Evolutionary conservation across 228 moss, liverwort and hornwort species (phyloP), one percentile per base, ranked within the genome.

Genomic region (Sphagnum fallax): DNA sequence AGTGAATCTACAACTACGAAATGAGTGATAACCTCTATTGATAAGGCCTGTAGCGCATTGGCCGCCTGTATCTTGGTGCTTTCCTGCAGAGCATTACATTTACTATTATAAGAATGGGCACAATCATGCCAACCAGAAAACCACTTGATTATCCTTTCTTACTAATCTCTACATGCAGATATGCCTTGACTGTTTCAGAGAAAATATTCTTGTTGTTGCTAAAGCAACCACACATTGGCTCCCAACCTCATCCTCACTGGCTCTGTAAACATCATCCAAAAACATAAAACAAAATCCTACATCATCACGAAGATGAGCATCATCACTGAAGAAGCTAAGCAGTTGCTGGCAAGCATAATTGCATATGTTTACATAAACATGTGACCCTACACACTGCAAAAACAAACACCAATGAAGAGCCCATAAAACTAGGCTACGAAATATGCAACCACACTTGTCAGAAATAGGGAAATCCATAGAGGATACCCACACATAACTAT

Each of bases 401-500:
- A 55, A 55, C 12, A 55, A 55, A 55, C 9, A 55, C 12, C 12
- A 55, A 55, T 50, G 63, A 67, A 57, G 59, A 9, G 58, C 32
- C 51, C 52, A 70, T 58, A 81, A 79, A 69, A 82, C 78, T 86
- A 84, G 72, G 67, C 74, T 73, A 79, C 88, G 87, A 83, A 89
- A 89, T 86, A 87, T 89, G 84, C 89, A 88, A 84, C 90, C 87
- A 86, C 83, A 90, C 79, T 80, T 91, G 86, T 90, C 89, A 89
- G 89, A 89, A 32, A 32, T 32, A 85, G 80, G 89, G 85, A 91
- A 81, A 86, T 87, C 92, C 96, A 83, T 76, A 64, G 72, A 65
- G 88, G 84, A 96, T 84, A 83, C 84, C 81, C 89, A 96, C 86
- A 87, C 91, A 81, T 84, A 92, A 88, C 86, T 84, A 88, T 85